A percentile compares a stretch with the other conserved stretches of the same genome.
phyloP scores from a whole-genome alignment of 176 grass and related monocot genomes.

The Rhynchospora tenuis region DNA sequence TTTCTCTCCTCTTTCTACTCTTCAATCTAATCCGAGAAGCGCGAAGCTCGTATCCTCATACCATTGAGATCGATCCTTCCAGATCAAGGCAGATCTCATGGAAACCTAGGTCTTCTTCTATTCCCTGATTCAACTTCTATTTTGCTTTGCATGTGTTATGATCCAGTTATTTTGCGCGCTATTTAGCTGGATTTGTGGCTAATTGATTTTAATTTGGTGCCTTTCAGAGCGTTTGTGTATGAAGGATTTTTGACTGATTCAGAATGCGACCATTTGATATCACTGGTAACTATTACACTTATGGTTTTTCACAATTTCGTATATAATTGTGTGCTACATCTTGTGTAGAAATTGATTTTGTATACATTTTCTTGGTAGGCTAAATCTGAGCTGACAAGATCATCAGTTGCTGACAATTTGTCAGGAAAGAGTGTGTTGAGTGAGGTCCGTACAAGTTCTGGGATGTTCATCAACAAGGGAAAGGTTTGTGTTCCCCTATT shows the following conservation, averaged over 20 bases:
- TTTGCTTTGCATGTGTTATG: neutral
- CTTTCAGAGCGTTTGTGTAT: constrained; percentile 64
- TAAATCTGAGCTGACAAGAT: constrained; percentile 79
- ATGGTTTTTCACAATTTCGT: neutral
- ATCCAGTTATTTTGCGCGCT: constrained; percentile 10
- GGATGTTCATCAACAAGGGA: constrained; percentile 64
- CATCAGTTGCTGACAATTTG: constrained; percentile 63
- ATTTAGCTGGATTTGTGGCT: constrained; percentile 3
- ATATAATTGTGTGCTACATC: neutral
- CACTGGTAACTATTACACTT: constrained; percentile 43
- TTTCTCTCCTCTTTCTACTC: constrained; percentile 23
- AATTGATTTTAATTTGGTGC: neutral
- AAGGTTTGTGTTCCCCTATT: constrained; percentile 42
- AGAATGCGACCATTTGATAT: constrained; percentile 87
- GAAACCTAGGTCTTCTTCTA: constrained; percentile 54
- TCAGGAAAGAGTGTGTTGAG: constrained; percentile 75
- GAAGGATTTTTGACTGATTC: constrained; percentile 69
- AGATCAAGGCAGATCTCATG: constrained; percentile 77
- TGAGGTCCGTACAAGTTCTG: constrained; percentile 71
- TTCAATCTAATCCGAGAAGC: constrained; percentile 3
- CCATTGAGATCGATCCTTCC: constrained; percentile 41
- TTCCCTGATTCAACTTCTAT: neutral
- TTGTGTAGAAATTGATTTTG: neutral
- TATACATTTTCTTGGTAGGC: constrained; percentile 35
- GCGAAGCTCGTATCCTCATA: neutral